phyloP scores from a whole-genome alignment of 2,329 filamentous ascomycete genomes.

The Xylaria sp. region DNA sequence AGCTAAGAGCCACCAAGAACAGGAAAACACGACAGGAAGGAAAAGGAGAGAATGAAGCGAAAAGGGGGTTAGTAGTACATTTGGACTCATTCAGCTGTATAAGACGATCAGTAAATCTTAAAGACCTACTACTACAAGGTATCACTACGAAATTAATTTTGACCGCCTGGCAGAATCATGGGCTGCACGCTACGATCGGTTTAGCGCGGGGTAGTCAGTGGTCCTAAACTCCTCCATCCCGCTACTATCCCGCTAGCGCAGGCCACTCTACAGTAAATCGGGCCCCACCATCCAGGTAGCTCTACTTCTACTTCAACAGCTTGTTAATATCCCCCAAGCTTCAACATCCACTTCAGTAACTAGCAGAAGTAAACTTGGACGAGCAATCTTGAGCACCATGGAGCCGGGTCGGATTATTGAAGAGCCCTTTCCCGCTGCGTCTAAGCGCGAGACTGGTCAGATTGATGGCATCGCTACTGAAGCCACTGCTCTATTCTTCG shows the following conservation, averaged over 20 bases:
- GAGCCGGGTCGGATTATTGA: conserved; percentile 55
- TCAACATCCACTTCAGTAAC: background rate
- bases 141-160: conserved; percentile 49
- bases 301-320: too few relatives aligned
- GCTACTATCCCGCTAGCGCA: background rate
- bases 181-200: conserved; percentile 15
- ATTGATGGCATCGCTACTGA: conserved; percentile 78
- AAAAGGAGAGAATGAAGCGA: conserved; percentile 33
- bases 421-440: conserved; percentile 75
- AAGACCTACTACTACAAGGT: background rate
- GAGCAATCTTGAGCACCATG: conserved; percentile 49
- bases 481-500: conserved; percentile 77
- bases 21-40: background rate
- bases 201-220: conserved; percentile 42
- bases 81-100: conserved; percentile 5
- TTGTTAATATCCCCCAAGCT: background rate
- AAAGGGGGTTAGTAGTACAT: background rate
- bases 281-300: too few relatives aligned
- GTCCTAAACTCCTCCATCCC: background rate
- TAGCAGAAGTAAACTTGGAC: background rate
- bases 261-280: background rate
- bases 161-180: conserved; percentile 49
- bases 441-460: conserved; percentile 66
- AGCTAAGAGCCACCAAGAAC: background rate
- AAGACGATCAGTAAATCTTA: conserved; percentile 13